A percentile compares a stretch with the other conserved stretches of the same genome.
Conservation (phyloP, 257 asterid species). For the Solanum pimpinellifolium region DNA sequence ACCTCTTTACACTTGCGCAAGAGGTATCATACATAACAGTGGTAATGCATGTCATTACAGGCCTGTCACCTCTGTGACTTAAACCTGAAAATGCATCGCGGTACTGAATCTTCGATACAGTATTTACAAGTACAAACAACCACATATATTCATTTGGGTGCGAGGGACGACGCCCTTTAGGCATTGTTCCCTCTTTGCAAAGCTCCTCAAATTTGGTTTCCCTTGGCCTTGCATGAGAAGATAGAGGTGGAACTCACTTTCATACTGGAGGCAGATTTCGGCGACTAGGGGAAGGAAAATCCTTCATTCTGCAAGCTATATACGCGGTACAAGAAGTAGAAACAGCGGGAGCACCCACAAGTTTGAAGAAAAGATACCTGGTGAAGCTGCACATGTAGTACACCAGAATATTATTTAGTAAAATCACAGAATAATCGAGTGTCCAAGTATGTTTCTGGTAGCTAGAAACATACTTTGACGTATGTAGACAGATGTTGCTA, state of each 20-base stretch:
- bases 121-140: constrained; percentile 58
- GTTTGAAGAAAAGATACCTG: constrained; percentile 21
- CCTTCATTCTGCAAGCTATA: constrained; percentile 20
- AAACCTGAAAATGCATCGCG: constrained; percentile 59
- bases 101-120: constrained; percentile 30
- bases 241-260: not conserved
- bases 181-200: constrained; percentile 32
- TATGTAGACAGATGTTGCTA: not conserved
- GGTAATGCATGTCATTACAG: constrained; percentile 29
- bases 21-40: constrained; percentile 44
- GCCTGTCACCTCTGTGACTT: constrained; percentile 94
- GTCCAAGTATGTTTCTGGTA: not conserved
- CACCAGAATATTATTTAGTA: not conserved
- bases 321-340: constrained; percentile 14
- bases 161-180: constrained; percentile 21
- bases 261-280: not conserved
- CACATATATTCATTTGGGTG: constrained; percentile 38
- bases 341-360: constrained; percentile 31
- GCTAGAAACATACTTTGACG: not conserved
- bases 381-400: constrained; percentile 49
- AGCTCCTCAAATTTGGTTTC: constrained; percentile 8
- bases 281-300: not conserved
- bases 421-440: not conserved
- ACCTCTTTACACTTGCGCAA: constrained; percentile 27
- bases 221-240: not conserved